A percentile compares a stretch with the other conserved stretches of the same genome.
These are phyloP conservation scores for Allium fistulosum DNA, from an alignment of 106 monocot species.

Conservation along the genomic window DNA sequence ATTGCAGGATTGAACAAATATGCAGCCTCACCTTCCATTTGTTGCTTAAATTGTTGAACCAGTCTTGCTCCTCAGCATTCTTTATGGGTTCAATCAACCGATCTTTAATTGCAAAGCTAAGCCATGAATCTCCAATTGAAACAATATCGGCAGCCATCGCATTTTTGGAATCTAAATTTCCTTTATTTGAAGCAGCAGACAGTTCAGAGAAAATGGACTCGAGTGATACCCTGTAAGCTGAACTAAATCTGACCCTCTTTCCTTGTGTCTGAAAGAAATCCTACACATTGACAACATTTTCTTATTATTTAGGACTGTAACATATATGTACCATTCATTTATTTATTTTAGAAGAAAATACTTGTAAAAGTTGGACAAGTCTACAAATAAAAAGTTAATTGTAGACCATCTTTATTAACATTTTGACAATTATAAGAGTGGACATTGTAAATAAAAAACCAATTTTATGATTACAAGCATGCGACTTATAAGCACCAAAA, in stretches of 20 bases:
- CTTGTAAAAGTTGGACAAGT: no score
- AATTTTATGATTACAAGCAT: no score
- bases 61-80: constrained; percentile 58
- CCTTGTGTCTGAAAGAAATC: constrained; percentile 87
- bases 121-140: constrained; percentile 91
- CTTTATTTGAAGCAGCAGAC: constrained; percentile 45
- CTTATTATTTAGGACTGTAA: no score
- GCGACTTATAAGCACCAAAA: no score
- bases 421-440: no score
- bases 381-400: no score
- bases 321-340: no score
- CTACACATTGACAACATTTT: constrained; percentile 13
- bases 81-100: constrained; percentile 76
- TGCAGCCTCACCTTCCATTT: constrained; percentile 80
- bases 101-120: constrained; percentile 47
- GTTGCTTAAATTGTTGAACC: constrained; percentile 57
- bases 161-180: constrained; percentile 49
- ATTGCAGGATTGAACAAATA: no score
- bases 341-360: no score
- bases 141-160: constrained; percentile 89
- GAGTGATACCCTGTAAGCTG: constrained; percentile 46
- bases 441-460: no score
- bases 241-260: constrained; percentile 47
- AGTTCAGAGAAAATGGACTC: constrained; percentile 65
- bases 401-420: no score